Base-by-base conservation (phyloP, 1,284 basidiomycete genomes). In the Ustilago tritici region DNA sequence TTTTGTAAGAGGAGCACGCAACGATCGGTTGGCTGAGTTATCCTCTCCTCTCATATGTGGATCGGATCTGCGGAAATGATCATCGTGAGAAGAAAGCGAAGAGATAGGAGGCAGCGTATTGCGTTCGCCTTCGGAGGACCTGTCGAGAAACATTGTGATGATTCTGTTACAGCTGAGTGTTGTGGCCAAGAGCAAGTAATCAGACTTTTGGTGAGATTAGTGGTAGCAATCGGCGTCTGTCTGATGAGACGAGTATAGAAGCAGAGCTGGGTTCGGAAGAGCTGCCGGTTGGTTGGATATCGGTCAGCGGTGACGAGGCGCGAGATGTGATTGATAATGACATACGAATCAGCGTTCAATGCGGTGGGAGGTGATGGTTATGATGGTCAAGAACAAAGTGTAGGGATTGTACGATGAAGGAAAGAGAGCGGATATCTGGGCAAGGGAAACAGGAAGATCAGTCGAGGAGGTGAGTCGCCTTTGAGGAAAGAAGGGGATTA, bases 91-190 rank as follows among this genome's bases (percentile, higher is more conserved):
- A 9, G 68, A 61, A 10, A 71, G 59, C 6, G 63, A 40, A n/a
- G 70, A 64, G 49, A 72, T 72, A 50, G 65, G 61, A 9, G 70
- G 65, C 7, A 72, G 61, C n/a, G 70, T 64, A n/a, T 64, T 63
- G 53, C 65, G 70, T 41, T 64, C 70, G 38, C 53, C 57, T 67
- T 72, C 70, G 1, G 61, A 41, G 10, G 54, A 43, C 53, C 65
- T 61, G 23, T 8, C 47, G 10, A 61, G 57, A 31, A 64, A 64
- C 70, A 72, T 72, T 47, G 32, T 56, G 59, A 34, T 41, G 32
- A 35, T 23, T n/a, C 31, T 34, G 40, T 14, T 7, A 15, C 11
- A 12, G 36, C 38, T 15, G 14, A 41, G 23, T 28, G 23, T 28
- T 28, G 23, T 28, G 23, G 23, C 23, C 23, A 28, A 28, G 23